These are phyloP conservation scores for Dioscorea cayenensis DNA, from an alignment of 116 monocot species.

Conservation along the genomic window DNA sequence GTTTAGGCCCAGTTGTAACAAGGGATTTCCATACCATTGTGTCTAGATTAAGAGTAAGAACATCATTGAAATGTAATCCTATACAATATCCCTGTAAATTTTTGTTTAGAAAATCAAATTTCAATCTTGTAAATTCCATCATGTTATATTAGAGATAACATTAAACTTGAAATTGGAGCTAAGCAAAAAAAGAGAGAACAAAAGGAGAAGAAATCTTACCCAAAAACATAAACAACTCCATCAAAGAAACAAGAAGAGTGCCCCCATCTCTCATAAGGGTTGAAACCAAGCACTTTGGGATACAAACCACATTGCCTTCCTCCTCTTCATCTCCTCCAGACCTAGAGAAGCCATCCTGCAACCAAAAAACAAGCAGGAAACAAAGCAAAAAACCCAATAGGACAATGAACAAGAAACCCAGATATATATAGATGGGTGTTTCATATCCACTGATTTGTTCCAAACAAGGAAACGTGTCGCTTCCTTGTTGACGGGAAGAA, in stretches of 20 bases:
- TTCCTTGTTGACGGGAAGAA: no score
- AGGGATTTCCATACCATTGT: slow-evolving; percentile 73
- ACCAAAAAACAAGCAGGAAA: no score
- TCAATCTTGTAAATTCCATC: no score
- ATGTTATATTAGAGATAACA: no score
- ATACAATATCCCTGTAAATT: slow-evolving; percentile 73
- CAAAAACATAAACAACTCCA: slow-evolving; percentile 75
- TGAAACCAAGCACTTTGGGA: slow-evolving; percentile 72
- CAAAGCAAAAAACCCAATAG: no score
- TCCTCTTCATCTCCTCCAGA: slow-evolving; percentile 38
- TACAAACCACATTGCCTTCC: slow-evolving; percentile 97
- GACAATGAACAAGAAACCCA: no score
- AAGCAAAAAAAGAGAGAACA: background rate
- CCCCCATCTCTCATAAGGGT: slow-evolving; percentile 95
- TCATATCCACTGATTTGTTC: no score
- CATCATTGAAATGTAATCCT: no score
- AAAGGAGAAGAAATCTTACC: slow-evolving; percentile 33
- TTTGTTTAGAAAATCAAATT: no score
- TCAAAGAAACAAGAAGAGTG: slow-evolving; percentile 83
- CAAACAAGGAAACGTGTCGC: no score
- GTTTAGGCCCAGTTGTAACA: slow-evolving; percentile 53
- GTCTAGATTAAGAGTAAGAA: slow-evolving; percentile 66
- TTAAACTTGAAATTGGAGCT: background rate
- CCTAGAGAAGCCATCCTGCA: no score
- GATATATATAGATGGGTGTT: no score